These are phyloP conservation scores for Coniochaeta prunicola DNA, from an alignment of 2,329 filamentous ascomycete species.

Conservation along the genomic window DNA sequence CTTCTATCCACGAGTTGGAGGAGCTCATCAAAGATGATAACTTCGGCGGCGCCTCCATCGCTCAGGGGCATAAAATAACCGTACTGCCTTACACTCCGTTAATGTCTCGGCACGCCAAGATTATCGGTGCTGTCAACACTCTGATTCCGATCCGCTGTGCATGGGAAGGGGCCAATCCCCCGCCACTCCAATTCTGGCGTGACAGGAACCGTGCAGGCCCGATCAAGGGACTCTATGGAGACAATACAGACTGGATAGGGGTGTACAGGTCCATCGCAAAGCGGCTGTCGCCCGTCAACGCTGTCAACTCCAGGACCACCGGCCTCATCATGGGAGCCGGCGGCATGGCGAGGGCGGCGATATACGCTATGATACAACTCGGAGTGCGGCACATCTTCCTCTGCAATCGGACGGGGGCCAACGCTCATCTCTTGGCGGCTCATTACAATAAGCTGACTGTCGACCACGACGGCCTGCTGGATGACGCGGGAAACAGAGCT, in stretches of 20 bases:
- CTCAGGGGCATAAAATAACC: neutral
- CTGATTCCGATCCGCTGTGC: constrained; percentile 48
- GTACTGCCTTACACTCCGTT: neutral
- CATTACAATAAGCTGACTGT: constrained; percentile 45
- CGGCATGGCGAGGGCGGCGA: constrained; percentile 56
- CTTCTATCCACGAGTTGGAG: neutral
- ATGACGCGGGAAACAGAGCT: neutral
- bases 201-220: constrained; percentile 45
- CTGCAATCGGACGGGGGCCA: constrained; percentile 50
- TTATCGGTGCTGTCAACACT: constrained; percentile 56
- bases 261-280: constrained; percentile 53
- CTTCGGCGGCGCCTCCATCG: neutral
- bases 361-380: constrained; percentile 58
- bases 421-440: constrained; percentile 45
- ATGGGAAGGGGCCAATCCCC: constrained; percentile 24
- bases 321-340: constrained; percentile 42
- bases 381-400: constrained; percentile 57
- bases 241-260: constrained; percentile 61
- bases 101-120: constrained; percentile 38
- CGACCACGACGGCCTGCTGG: neutral
- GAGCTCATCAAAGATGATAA: neutral
- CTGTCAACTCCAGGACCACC: constrained; percentile 29
- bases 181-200: constrained; percentile 18
- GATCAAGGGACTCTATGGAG: constrained; percentile 50
- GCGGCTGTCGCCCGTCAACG: constrained; percentile 50